Percentiles rank a stretch among this genome's conserved stretches.
Evolutionary conservation across 768 basidiomycete genomes (phyloP).

Genomic region (Agrocybe pediades): DNA sequence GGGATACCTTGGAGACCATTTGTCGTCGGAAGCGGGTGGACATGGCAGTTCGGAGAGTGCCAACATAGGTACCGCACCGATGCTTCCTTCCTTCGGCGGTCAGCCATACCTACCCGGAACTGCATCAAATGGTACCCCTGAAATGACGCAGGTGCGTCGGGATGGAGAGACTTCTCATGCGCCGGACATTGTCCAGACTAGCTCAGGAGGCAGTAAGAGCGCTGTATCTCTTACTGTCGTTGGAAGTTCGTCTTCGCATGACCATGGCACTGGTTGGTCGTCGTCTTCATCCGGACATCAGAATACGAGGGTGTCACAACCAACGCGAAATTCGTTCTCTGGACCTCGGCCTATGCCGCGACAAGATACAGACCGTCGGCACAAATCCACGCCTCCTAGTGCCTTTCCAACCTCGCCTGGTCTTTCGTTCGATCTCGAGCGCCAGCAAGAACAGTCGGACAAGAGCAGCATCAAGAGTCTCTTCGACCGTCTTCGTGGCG

Average conservation of each 20-base stretch:
- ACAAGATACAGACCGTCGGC: slow-evolving; percentile 5
- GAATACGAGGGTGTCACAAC: neutral
- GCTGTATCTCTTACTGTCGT: slow-evolving; percentile 14
- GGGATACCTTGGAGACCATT: slow-evolving; percentile 9
- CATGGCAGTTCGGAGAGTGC: slow-evolving; percentile 25
- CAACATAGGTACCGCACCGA: slow-evolving; percentile 2
- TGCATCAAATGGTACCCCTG: neutral
- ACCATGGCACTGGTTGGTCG: slow-evolving; percentile 12
- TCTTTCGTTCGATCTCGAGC: slow-evolving; percentile 12
- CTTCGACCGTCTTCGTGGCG: slow-evolving; percentile 17
- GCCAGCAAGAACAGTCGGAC: slow-evolving; percentile 16
- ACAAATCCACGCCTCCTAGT: slow-evolving; percentile 16
- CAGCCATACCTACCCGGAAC: slow-evolving; percentile 20
- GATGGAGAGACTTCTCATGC: neutral
- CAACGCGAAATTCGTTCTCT: slow-evolving; percentile 14
- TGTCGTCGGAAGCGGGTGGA: slow-evolving; percentile 14
- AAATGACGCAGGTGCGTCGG: neutral
- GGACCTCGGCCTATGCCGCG: slow-evolving; percentile 12
- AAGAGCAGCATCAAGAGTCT: slow-evolving; percentile 17
- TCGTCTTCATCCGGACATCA: slow-evolving; percentile 1
- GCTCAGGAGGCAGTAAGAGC: slow-evolving; percentile 16
- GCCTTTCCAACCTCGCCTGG: slow-evolving; percentile 5
- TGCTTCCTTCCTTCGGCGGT: slow-evolving; percentile 21
- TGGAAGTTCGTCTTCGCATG: slow-evolving; percentile 15
- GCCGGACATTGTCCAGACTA: neutral